These are phyloP conservation scores for Aspergillus thermomutatus DNA, from an alignment of 2,329 filamentous ascomycete genomes.

Conservation along the genomic window DNA sequence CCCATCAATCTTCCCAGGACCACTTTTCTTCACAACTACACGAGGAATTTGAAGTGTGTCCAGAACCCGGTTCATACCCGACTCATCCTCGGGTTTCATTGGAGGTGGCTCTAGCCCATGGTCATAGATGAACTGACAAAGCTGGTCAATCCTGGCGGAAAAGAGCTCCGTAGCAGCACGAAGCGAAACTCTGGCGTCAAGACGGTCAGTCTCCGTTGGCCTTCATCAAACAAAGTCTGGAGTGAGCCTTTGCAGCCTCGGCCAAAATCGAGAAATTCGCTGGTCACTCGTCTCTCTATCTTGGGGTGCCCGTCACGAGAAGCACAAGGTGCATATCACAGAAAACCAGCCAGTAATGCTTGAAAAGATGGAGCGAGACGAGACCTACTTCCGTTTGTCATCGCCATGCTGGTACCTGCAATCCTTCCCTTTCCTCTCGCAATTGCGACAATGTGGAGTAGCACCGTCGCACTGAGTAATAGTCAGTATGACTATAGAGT, in stretches of 20 bases:
- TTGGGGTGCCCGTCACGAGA: background rate
- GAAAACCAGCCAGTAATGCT: background rate
- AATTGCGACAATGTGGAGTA: constrained; percentile 37
- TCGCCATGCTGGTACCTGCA: constrained; percentile 41
- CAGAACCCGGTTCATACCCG: constrained; percentile 36
- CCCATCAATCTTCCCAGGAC: background rate
- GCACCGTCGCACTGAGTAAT: constrained; percentile 34
- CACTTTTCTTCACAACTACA: constrained; percentile 14
- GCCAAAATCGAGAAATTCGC: background rate
- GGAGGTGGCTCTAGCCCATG: constrained; percentile 37
- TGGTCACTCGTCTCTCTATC: background rate
- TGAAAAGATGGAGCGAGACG: background rate
- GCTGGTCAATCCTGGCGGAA: constrained; percentile 36
- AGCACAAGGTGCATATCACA: background rate
- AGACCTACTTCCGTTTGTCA: constrained; percentile 38
- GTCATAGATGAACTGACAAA: constrained; percentile 41
- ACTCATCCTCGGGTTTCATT: constrained; percentile 39
- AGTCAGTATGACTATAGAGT: background rate
- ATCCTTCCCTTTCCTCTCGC: constrained; percentile 35
- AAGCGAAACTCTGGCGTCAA: constrained; percentile 30
- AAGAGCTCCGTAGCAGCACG: constrained; percentile 36
- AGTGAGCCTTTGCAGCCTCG: background rate
- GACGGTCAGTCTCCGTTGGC: constrained; percentile 2
- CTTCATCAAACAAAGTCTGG: background rate
- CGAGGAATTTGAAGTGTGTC: constrained; percentile 36